Evolutionary conservation across 305 asterid genomes (phyloP).

Genomic region (Solanum hybrid): DNA sequence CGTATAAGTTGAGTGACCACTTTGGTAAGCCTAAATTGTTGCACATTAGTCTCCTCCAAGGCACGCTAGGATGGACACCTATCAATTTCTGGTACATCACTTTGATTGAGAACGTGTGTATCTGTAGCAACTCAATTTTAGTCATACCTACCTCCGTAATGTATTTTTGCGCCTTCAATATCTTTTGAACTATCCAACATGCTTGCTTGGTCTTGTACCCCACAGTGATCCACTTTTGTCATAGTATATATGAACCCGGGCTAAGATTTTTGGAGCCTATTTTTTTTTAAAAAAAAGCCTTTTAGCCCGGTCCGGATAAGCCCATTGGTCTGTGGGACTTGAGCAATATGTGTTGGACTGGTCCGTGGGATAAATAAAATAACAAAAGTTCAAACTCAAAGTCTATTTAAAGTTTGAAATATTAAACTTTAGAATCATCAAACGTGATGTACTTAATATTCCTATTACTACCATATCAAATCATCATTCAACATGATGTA

Average conservation of each 20-base stretch:
- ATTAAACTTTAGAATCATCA: background rate
- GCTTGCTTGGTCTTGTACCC: background rate
- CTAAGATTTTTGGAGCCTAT: background rate
- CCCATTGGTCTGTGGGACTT: background rate
- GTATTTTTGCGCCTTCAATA: background rate
- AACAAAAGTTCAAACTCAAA: background rate
- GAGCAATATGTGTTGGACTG: background rate
- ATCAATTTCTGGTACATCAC: background rate
- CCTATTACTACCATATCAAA: background rate
- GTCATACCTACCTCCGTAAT: background rate
- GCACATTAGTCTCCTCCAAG: background rate
- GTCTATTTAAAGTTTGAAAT: background rate
- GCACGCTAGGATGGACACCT: background rate
- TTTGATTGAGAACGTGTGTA: background rate
- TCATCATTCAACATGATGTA: background rate
- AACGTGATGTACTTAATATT: background rate
- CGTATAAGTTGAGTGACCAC: background rate
- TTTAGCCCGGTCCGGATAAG: rapidly evolving
- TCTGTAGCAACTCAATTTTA: background rate
- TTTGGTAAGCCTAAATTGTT: background rate
- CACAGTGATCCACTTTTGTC: background rate
- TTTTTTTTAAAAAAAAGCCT: no score
- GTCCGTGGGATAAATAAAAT: background rate
- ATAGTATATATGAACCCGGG: background rate
- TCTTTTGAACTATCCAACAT: background rate